Percentiles rank a stretch among this genome's conserved stretches.
Conservation (phyloP, 805 yeast genomes). For the Yarrowia sp. region DNA sequence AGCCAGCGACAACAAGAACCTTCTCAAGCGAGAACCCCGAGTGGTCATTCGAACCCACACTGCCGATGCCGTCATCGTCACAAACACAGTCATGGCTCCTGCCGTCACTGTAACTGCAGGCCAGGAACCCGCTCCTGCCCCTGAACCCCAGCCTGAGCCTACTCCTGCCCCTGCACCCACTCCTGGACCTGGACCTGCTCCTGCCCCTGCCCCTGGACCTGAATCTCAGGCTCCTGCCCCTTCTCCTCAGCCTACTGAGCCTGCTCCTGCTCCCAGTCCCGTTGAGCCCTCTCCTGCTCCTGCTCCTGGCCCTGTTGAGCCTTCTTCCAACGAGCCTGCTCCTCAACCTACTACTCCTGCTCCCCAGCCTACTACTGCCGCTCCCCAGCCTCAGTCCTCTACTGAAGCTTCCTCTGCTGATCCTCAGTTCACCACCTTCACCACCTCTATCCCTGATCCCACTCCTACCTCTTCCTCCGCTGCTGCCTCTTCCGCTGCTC, state of each 20-base stretch:
- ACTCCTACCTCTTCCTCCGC: slow-evolving; percentile 5
- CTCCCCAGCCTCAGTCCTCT: not conserved
- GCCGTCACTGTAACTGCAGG: slow-evolving; percentile 36
- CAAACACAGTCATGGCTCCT: slow-evolving; percentile 17
- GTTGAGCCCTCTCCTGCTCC: slow-evolving; percentile 9
- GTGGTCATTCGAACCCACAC: slow-evolving; percentile 29
- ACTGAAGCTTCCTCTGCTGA: not conserved
- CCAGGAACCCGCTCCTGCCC: slow-evolving; percentile 14
- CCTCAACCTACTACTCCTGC: slow-evolving; percentile 2
- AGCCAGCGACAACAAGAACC: not conserved
- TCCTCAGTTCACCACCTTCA: slow-evolving; percentile 8
- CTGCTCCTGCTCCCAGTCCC: slow-evolving; percentile 5
- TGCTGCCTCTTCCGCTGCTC: not conserved
- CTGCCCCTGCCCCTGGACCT: slow-evolving; percentile 8
- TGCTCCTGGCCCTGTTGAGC: not conserved
- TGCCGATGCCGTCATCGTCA: slow-evolving; percentile 25
- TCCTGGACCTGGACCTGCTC: slow-evolving; percentile 9
- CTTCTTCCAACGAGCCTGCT: not conserved
- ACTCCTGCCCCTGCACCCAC: not conserved
- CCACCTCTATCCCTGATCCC: slow-evolving; percentile 8
- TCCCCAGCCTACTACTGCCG: not conserved
- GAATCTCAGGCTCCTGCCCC: not conserved
- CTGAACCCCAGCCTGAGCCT: slow-evolving; percentile 11
- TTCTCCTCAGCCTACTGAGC: not conserved
- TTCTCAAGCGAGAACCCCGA: slow-evolving; percentile 30